Base-by-base conservation (phyloP, 2,329 filamentous ascomycete genomes). In the Davidsoniella virescens region DNA sequence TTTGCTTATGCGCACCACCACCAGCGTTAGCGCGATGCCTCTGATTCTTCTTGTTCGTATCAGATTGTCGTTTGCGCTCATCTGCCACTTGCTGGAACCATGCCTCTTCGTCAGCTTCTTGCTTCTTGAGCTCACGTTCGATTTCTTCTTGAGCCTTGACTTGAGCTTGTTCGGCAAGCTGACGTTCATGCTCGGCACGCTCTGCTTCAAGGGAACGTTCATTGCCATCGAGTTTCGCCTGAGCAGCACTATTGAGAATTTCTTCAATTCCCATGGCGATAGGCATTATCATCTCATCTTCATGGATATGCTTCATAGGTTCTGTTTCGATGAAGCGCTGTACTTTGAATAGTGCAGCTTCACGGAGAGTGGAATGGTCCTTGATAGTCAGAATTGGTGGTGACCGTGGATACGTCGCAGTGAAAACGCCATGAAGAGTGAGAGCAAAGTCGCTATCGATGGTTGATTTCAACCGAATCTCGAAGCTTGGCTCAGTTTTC, bases 331-430 rank as follows among this genome's bases (percentile, higher is more conserved):
- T 65, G 49, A 74, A 75, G 50, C 74, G 78, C 54, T 79, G 74
- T 14, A 94, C 73, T 59, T 82, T 83, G 60, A 78, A 82, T 52
- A 76, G 72, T 1, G 83, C 85, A 49, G 76, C 79, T 57, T 83
- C 81, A 41, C 79, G 78, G 50, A 94, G 68, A 42, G 75, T 71
- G 23, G 71, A 69, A 40, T 78, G 67, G 50, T 79, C 71, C 55
- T 84, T 81, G 42, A 93, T 61, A 4, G 73, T 78, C 12, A 94
- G 66, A 9, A 86, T 67, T 1, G 88, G 88, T 1, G 79, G 68
- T 1, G 87, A 84, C 61, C 86, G 94, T 3, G 90, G 92, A 62
- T 96, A 96, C 0, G 88, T 94, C 5, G 87, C 84, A 7, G 87
- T 92, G 56, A 96, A 70, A 51, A 84, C 81, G 48, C 93, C 86